Evolutionary conservation across 2,329 filamentous ascomycete species (phyloP), one percentile per base, ranked within the genome.

Genomic region (Botrytis squamosa): DNA sequence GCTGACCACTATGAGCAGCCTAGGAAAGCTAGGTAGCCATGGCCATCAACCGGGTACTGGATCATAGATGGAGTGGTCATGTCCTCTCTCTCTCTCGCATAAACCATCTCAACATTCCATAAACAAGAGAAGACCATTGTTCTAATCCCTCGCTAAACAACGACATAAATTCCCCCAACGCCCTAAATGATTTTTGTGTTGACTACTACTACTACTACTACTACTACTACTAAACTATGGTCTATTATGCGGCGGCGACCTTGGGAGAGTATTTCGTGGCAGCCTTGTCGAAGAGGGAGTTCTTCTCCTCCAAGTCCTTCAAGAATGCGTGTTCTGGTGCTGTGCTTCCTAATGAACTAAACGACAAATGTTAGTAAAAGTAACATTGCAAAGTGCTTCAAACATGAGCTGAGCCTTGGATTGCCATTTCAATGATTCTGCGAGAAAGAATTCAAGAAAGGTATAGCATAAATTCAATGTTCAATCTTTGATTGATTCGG

Each of bases 231-330:
- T n/a, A 57, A 57, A 7, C n/a, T 16, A 46, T 38, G 29, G 29
- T 25, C 8, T 63, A 77, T 78, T 77, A 79, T 77, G 77, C 75
- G 9, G 65, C 33, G 40, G 77, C 74, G 63, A 94, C 93, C 86
- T 95, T 97, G 49, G 95, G 88, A 77, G 89, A 91, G 83, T 96
- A 98, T 84, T 97, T 98, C 40, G 89, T 86, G 33, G 93, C 93
- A 20, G 95, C 95, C 79, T 90, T 90, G 82, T 97, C 93, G 81
- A 98, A 98, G 74, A 94, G 84, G n/a, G 87, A 88, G 82, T 90
- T 93, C 90, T 97, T 98, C 84, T 94, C 93, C 80, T 90, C 87
- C 78, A 97, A 84, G 78, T 97, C 95, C 59, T 83, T 82, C 73
- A 98, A 82, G 75, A 96, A 85, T 49, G 89, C 84, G 82, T 98